phyloP scores from a whole-genome alignment of 2,329 filamentous ascomycete genomes.

The Aureobasidium sp. region DNA sequence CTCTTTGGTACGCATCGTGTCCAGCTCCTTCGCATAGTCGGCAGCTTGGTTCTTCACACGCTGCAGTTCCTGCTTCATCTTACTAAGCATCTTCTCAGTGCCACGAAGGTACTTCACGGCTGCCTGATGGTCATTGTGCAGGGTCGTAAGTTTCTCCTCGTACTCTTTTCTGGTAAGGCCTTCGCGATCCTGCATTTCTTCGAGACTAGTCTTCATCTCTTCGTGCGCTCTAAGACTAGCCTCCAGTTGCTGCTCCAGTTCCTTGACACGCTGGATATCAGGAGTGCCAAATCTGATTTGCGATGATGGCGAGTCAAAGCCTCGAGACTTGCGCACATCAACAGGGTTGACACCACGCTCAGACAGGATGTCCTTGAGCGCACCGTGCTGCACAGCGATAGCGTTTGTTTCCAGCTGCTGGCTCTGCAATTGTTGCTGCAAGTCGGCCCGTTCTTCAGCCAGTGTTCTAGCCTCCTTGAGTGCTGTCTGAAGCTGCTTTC shows the following conservation, averaged over 20 bases:
- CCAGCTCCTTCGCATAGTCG: slow-evolving; percentile 74
- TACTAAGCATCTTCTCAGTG: slow-evolving; percentile 97
- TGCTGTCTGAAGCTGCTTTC: slow-evolving; percentile 79
- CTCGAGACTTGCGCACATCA: slow-evolving; percentile 62
- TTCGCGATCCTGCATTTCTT: slow-evolving; percentile 68
- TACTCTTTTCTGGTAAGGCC: slow-evolving; percentile 85
- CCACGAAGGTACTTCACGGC: slow-evolving; percentile 97
- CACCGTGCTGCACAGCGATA: slow-evolving; percentile 82
- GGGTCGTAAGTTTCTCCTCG: slow-evolving; percentile 84
- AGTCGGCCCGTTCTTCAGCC: slow-evolving; percentile 70
- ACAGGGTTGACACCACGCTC: slow-evolving; percentile 82
- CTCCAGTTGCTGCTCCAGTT: slow-evolving; percentile 83
- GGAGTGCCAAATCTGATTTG: slow-evolving; percentile 56
- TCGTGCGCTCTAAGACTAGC: slow-evolving; percentile 72
- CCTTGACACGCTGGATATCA: slow-evolving; percentile 69
- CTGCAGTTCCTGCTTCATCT: slow-evolving; percentile 94
- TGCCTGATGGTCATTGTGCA: slow-evolving; percentile 96
- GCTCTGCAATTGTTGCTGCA: slow-evolving; percentile 74
- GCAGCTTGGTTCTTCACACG: slow-evolving; percentile 84
- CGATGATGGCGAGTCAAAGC: slow-evolving; percentile 56
- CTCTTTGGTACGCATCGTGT: slow-evolving; percentile 30
- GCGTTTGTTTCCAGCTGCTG: slow-evolving; percentile 94
- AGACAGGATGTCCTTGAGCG: slow-evolving; percentile 83
- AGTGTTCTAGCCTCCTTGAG: slow-evolving; percentile 78
- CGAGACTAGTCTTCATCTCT: slow-evolving; percentile 71